Evolutionary conservation across 257 asterid genomes (phyloP).

Genomic region (Cynanchum wilfordii): DNA sequence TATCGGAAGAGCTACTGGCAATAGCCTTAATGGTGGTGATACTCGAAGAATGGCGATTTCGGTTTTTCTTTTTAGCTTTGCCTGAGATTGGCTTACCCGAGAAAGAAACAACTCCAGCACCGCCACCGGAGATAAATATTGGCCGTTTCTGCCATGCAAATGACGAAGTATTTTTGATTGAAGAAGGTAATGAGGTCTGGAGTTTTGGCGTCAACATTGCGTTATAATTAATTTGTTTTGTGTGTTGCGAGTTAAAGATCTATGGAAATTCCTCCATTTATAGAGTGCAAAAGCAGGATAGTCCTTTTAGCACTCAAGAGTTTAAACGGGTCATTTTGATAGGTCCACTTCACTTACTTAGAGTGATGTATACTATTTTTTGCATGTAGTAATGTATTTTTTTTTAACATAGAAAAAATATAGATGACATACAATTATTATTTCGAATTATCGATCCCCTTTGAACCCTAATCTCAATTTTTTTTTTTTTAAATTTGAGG

Average conservation of each 20-base stretch:
- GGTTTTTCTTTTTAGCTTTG: neutral
- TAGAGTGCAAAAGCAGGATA: neutral
- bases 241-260: neutral
- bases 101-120: conserved; percentile 3
- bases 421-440: too few relatives aligned
- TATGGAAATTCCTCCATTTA: neutral
- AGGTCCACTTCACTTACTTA: too few relatives aligned
- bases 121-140: conserved; percentile 3
- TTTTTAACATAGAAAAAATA: too few relatives aligned
- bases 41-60: neutral
- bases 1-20: neutral
- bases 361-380: too few relatives aligned
- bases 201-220: conserved; percentile 8
- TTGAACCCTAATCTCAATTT: too few relatives aligned
- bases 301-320: neutral
- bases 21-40: conserved; percentile 23
- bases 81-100: neutral
- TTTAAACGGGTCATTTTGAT: too few relatives aligned
- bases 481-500: too few relatives aligned
- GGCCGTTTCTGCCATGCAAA: conserved; percentile 15
- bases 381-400: too few relatives aligned
- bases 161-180: conserved; percentile 5
- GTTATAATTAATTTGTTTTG: neutral
- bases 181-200: neutral
- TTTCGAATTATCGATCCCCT: too few relatives aligned